Base-by-base conservation (phyloP, 1,139 yeast genomes). In the Diutina rugosa region DNA sequence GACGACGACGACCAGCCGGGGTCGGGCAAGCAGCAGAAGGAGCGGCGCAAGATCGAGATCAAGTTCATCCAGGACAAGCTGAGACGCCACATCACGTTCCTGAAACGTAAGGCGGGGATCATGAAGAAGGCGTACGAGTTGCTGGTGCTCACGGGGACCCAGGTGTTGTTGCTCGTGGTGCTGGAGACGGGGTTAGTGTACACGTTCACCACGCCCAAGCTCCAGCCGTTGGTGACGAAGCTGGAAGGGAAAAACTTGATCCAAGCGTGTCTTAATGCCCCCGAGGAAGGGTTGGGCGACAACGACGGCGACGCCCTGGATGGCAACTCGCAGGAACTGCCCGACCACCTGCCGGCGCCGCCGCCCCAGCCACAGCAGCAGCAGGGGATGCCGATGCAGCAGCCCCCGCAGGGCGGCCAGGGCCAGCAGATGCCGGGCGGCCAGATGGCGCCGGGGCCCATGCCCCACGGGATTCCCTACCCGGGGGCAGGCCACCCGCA, bases 91-190 rank as follows among this genome's bases (percentile, higher is more conserved):
- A 93, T 93, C 64, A 93, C 99, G 32, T 93, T 93, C 66, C 89
- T 97, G 56, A 93, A 93, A 76, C 87, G 99, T 72, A 91, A 93
- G 73, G 98, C 97, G 51, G 99, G 99, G 62, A 93, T 93, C 66
- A 93, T 93, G 99, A 93, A 93, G 74, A 93, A 87, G 76, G 99
- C 99, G 18, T 93, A 93, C 72, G 99, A 93, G 70, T 79, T 93
- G 63, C 86, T 95, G 30, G 98, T 95, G 56, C 79, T 93, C 64
- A 93, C 99, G 9, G 99, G 99, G 56, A 93, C 98, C 51, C 99
- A 93, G 72, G 98, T 93, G 45, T 79, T 93, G 62, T 76, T 93
- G 59, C 80, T 93, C 64, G 99, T 95, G 59, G 98, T 93, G 49
- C 87, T 96, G 56, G 99, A 93, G 72, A 93, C 99, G 26, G 99